Base-by-base conservation (phyloP, 148 eudicot genomes). In the Heliosperma pusillum region DNA sequence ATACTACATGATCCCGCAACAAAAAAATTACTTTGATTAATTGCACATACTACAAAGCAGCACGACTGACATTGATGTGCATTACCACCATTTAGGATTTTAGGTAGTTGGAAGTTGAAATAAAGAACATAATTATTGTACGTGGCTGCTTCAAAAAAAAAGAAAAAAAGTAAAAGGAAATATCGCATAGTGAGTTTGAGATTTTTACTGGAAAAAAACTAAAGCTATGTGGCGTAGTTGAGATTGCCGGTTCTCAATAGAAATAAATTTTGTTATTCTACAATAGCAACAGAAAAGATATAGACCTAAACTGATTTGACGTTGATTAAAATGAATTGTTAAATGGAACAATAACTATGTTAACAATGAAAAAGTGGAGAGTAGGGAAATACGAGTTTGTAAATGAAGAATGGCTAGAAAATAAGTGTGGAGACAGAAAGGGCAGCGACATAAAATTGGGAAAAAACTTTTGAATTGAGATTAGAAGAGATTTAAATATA, bases 41-140 rank as follows among this genome's bases (percentile, higher is more conserved):
- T 66, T 20, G n/a, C n/a, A n/a, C n/a, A n/a, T n/a, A n/a, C n/a
- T 66, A 36, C 52, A 42, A 66, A 65, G 20, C 44, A 30, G 69
- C 45, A 22, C 16, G 12, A 25, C 30, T 60, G 8, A 22, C 65
- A n/a, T 25, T 9, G 65, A 16, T 10, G 19, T 26, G 45, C 11
- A 16, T 7, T 33, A 65, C 69, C 69, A 65, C 45, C 12, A 16
- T 30, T 15, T 61, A 24, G 22, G 45, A 16, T 65, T 30, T 21
- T 33, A 30, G 21, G 45, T 65, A 7, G 69, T 33, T 33, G 65
- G 65, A 65, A 30, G 21, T 65, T 65, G 44, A n/a, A 63, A 13
- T 63, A 9, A 22, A 7, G 33, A 26, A 27, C 40, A 25, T 27
- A 63, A 63, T n/a, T 19, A 10, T 25, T 5, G 25, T 7, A 36